Conservation (phyloP, 768 basidiomycete genomes). For the Sistotremastrum niveocremeum region DNA sequence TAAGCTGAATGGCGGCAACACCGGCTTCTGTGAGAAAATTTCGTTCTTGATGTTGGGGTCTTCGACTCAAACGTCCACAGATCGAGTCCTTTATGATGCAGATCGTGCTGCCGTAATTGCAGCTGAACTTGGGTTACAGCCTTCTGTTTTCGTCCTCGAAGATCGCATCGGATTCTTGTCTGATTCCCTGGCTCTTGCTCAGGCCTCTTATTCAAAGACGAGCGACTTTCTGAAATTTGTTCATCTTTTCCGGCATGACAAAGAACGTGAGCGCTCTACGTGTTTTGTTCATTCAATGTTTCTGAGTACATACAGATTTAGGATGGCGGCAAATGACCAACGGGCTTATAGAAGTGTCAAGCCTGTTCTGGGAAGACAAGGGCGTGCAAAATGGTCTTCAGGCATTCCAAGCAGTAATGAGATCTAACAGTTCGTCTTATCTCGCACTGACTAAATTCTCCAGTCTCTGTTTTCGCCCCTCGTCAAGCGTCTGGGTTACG, state of each 20-base stretch:
- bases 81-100: conserved; percentile 76
- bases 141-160: conserved; percentile 58
- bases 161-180: conserved; percentile 85
- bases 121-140: conserved; percentile 53
- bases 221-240: conserved; percentile 69
- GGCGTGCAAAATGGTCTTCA: conserved; percentile 40
- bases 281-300: too few relatives aligned
- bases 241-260: conserved; percentile 54
- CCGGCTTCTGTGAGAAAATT: conserved; percentile 65
- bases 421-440: too few relatives aligned
- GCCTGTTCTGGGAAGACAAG: conserved; percentile 76
- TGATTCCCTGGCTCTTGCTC: conserved; percentile 68
- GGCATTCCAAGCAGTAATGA: conserved; percentile 42
- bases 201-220: conserved; percentile 64
- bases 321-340: conserved; percentile 65
- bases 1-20: conserved; percentile 85
- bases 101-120: conserved; percentile 71
- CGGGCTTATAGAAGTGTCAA: conserved; percentile 38
- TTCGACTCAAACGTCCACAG: conserved; percentile 20
- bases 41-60: too few relatives aligned
- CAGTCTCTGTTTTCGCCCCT: conserved; percentile 62
- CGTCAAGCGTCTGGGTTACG: conserved; percentile 67
- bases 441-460: background rate
- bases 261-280: conserved; percentile 43
- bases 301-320: conserved; percentile 33